phyloP scores from a whole-genome alignment of 2,329 filamentous ascomycete species.

The Sporothrix luriei region DNA sequence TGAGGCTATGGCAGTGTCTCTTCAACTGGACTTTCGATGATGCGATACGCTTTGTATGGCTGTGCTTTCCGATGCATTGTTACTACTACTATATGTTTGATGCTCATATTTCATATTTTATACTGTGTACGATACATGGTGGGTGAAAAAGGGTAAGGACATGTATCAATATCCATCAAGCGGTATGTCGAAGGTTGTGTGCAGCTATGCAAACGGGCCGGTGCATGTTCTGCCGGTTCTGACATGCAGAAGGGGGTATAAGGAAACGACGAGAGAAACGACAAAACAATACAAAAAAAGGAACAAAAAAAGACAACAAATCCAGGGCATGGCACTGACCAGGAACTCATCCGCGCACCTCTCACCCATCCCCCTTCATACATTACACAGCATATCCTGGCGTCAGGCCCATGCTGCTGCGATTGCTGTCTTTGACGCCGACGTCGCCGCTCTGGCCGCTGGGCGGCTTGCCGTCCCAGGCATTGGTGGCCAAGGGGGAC shows the following conservation, averaged over 20 bases:
- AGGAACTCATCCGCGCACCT: too few species aligned
- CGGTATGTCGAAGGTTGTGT: background rate
- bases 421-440: conserved; percentile 8
- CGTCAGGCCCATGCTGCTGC: conserved; percentile 13
- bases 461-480: conserved; percentile 24
- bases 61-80: too few species aligned
- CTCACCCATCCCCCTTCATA: too few species aligned
- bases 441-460: background rate
- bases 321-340: background rate
- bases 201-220: background rate
- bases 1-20: background rate
- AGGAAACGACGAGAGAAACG: background rate
- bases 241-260: background rate
- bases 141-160: too few species aligned
- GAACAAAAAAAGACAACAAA: background rate
- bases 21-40: too few species aligned
- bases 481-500: conserved; percentile 2
- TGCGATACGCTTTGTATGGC: too few species aligned
- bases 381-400: too few species aligned
- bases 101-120: too few species aligned
- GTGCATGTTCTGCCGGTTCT: background rate
- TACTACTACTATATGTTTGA: too few species aligned
- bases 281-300: too few species aligned
- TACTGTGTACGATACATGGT: too few species aligned
- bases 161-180: too few species aligned